Evolutionary conservation across 163 green algal species (phyloP).

Genomic region (Scenedesmus sp.): DNA sequence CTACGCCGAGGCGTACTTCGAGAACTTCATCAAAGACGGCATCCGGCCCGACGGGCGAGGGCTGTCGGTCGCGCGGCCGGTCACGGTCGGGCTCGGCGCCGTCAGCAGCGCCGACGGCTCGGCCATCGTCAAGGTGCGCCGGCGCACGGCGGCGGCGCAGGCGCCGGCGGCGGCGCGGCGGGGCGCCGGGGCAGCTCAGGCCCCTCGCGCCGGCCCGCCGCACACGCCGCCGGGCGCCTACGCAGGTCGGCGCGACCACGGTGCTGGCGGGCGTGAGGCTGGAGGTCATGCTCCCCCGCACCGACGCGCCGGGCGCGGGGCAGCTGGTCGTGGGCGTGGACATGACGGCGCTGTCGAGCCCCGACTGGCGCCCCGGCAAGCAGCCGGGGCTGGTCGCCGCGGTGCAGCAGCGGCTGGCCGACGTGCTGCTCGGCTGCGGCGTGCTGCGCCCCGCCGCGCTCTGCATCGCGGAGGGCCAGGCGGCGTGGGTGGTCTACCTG

Average conservation of each 20-base stretch:
- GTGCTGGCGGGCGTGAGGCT: constrained; percentile 55
- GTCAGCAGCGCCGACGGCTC: constrained; percentile 71
- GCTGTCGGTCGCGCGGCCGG: constrained; percentile 57
- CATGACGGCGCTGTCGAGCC: constrained; percentile 55
- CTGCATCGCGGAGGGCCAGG: constrained; percentile 62
- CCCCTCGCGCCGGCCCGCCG: neutral
- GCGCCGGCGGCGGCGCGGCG: no score
- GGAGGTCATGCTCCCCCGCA: constrained; percentile 43
- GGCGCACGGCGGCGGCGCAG: no score
- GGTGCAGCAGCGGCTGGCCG: constrained; percentile 56
- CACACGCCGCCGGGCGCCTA: neutral
- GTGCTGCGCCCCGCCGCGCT: constrained; percentile 59
- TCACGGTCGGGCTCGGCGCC: constrained; percentile 69
- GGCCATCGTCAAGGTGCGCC: constrained; percentile 75
- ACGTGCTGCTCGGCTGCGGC: constrained; percentile 36
- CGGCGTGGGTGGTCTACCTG: constrained; percentile 66
- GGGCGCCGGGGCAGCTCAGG: no score
- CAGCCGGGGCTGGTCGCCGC: constrained; percentile 45
- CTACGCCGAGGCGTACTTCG: constrained; percentile 81
- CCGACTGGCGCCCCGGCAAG: constrained; percentile 55
- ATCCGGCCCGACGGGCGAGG: constrained; percentile 79
- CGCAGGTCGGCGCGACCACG: constrained; percentile 33
- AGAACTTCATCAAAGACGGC: constrained; percentile 67
- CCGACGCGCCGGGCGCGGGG: constrained; percentile 43
- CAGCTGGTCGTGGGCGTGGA: constrained; percentile 57